Evolutionary conservation across 495 filamentous ascomycete species (phyloP).

Genomic region (Hyaloscypha hepaticicola): DNA sequence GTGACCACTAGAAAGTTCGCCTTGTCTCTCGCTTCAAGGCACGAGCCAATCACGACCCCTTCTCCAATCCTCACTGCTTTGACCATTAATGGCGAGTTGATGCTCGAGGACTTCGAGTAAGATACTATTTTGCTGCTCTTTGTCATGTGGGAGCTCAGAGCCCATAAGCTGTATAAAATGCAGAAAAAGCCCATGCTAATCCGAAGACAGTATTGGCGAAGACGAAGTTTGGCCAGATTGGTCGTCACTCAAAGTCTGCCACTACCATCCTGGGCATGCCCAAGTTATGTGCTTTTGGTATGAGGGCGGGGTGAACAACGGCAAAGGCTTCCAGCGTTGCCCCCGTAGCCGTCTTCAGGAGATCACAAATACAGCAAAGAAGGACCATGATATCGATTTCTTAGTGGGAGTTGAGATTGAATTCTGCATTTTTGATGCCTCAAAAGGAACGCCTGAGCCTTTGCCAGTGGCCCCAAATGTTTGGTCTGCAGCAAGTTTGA

Average conservation of each 20-base stretch:
- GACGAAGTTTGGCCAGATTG: constrained; percentile 59
- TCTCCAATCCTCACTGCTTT: constrained; percentile 53
- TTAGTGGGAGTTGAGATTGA: constrained; percentile 79
- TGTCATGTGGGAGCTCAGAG: too few relatives aligned
- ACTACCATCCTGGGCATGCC: constrained; percentile 47
- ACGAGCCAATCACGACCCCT: constrained; percentile 49
- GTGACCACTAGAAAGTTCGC: constrained; percentile 63
- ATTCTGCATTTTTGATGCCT: constrained; percentile 59
- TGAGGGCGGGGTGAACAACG: constrained; percentile 51
- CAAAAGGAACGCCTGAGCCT: constrained; percentile 26
- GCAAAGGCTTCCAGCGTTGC: constrained; percentile 46
- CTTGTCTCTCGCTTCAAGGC: constrained; percentile 51
- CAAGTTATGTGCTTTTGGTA: constrained; percentile 57
- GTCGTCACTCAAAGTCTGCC: constrained; percentile 47
- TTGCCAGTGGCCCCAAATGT: constrained; percentile 31
- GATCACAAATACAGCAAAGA: constrained; percentile 46
- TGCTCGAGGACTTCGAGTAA: constrained; percentile 23
- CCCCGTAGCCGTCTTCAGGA: constrained; percentile 56
- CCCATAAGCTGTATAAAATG: too few relatives aligned
- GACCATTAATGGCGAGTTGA: constrained; percentile 42
- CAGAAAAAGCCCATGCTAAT: too few relatives aligned
- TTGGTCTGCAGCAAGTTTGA: constrained; percentile 63
- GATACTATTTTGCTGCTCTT: too few relatives aligned
- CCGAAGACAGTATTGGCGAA: constrained; percentile 58
- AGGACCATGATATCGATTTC: constrained; percentile 44